Evolutionary conservation across 306 rosid genomes (phyloP), one percentile per base, ranked within the genome.

Genomic region (Lotus japonicus): DNA sequence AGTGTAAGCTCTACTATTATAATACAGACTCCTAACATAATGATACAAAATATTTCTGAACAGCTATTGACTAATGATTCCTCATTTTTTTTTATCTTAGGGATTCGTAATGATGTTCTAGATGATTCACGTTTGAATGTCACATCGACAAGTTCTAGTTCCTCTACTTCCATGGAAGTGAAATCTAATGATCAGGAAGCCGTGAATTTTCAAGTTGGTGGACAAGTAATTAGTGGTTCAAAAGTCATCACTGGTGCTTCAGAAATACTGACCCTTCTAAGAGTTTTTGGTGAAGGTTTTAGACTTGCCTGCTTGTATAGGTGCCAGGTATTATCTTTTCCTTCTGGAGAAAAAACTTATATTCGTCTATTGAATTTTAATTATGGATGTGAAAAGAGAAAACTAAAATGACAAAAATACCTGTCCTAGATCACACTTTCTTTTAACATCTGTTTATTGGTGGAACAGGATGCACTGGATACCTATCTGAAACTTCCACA

Each of bases 391-490:
- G 48, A 65, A 35, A 60, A 62, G 36, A 23, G 23, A 19, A 43
- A 55, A 66, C 38, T 28, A 5, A 62, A 51, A 55, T 55, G 11
- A 55, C 36, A 31, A 31, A 31, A 0, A 31, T 5, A 31, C 36
- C 36, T 31, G 36, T 31, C 36, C 7, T 31, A 31, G 3, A 5
- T 31, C 36, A 5, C 36, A 31, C 7, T 31, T 31, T 77, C 70
- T 67, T 69, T 70, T 77, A 45, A 78, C 48, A 62, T 59, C 15
- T 63, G 19, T 65, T 72, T 68, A 43, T 64, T 51, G 45, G 53
- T 83, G 71, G 75, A 55, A 58, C 88, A 95, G 99, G 99, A 91
- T 64, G 99, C 99, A 13, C 75, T 95, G 69, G 92, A 90, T 79
- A 82, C 83, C 73, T 95, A 74, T 69, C 83, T 81, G 76, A 91